Base-by-base conservation (phyloP, 495 filamentous ascomycete genomes). In the Aspergillus kassunensis region DNA sequence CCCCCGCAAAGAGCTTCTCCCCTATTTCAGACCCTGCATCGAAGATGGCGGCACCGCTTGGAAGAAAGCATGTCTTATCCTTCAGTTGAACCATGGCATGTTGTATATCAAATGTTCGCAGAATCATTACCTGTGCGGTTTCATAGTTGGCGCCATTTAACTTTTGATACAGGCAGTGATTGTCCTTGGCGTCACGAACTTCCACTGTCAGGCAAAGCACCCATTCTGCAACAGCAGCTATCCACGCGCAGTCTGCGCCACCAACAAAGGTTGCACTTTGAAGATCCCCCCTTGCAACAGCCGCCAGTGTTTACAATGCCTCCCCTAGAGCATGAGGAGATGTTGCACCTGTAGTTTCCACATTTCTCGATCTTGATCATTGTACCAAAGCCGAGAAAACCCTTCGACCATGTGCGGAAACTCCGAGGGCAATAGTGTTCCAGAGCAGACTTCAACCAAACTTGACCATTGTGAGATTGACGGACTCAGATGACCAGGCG, bases 391-490 rank as follows among this genome's bases (percentile, higher is more conserved):
- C 3, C 19, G 40, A 5, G 40, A 4, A 24, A 43, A 43, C 3
- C 40, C 40, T 15, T 43, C 40, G 3, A 43, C 18, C 13, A 43
- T 20, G 19, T 43, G 8, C 9, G 40, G 40, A 19, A 43, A 43
- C 11, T 24, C 2, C 2, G 40, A 43, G 19, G 19, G 25, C 24
- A 43, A 27, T 15, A 43, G 11, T 15, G 40, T 43, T 9, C 40
- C 19, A 6, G 40, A 43, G 20, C 40, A 43, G 40, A 23, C 16
- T 25, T 27, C 19, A 23, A 43, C 20, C 40, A 24, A 19, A 21
- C 25, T 43, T n/a, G 40, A 43, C 40, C 19, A 43, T 19, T 43
- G 19, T 23, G 40, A 6, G 20, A 43, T 43, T 43, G 40, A 43
- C 4, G 40, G 40, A 11, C 40, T 43, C 10, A 43, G 40, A 25